Evolutionary conservation across 1,139 yeast genomes (phyloP).

Genomic region (Geotrichum europaeum): DNA sequence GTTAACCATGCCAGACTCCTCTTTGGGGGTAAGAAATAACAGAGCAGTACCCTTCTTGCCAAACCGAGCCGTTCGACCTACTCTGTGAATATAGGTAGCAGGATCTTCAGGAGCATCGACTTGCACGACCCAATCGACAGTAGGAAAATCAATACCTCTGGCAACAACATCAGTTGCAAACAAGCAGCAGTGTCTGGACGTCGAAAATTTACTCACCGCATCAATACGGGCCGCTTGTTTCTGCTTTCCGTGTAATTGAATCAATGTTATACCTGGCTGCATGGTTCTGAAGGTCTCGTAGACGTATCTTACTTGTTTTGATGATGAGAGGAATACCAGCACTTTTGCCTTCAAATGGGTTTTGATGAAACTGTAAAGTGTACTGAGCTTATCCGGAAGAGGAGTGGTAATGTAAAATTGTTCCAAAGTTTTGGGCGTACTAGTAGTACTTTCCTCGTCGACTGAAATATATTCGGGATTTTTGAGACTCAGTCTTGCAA

Average conservation of each 20-base stretch:
- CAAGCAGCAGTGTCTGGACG: constrained; percentile 80
- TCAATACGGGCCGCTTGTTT: constrained; percentile 91
- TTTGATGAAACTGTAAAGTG: constrained; percentile 82
- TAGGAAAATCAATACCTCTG: constrained; percentile 94
- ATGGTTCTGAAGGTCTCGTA: constrained; percentile 85
- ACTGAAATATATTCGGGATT: constrained; percentile 64
- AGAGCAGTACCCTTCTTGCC: constrained; percentile 86
- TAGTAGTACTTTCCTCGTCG: constrained; percentile 44
- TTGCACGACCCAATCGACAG: constrained; percentile 96
- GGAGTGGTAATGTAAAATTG: constrained; percentile 73
- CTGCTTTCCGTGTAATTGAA: constrained; percentile 92
- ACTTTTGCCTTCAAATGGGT: constrained; percentile 82
- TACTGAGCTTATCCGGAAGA: constrained; percentile 75
- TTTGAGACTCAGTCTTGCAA: constrained; percentile 74
- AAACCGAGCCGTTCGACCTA: constrained; percentile 92
- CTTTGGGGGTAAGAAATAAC: constrained; percentile 75
- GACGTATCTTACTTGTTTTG: constrained; percentile 91
- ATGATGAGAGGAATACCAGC: constrained; percentile 82
- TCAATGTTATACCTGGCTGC: constrained; percentile 91
- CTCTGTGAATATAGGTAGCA: constrained; percentile 93
- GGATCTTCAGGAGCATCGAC: constrained; percentile 95
- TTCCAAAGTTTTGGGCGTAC: constrained; percentile 77
- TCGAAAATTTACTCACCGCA: constrained; percentile 76
- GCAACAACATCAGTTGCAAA: constrained; percentile 98
- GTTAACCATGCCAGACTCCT: constrained; percentile 69